Percentiles rank a stretch among this genome's conserved stretches.
phyloP scores from a whole-genome alignment of 2,329 filamentous ascomycete species.

The Phyllosticta citrichinensis region DNA sequence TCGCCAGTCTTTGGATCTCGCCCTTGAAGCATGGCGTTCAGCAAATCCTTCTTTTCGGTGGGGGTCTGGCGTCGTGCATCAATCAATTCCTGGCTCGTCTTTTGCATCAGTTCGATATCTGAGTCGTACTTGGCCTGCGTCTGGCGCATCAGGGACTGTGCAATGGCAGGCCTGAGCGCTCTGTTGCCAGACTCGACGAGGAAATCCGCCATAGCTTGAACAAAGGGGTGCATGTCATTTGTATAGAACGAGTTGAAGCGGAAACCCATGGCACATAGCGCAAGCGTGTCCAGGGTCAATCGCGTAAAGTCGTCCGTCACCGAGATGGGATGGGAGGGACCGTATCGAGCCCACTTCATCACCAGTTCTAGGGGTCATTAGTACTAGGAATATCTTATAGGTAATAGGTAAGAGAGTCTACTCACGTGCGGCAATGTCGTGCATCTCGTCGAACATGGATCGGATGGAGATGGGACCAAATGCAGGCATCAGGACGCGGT shows the following conservation, averaged over 20 bases:
- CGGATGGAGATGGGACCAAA: constrained; percentile 61
- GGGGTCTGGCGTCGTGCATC: constrained; percentile 45
- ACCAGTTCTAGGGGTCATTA: constrained; percentile 36
- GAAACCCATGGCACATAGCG: constrained; percentile 31
- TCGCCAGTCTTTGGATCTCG: constrained; percentile 53
- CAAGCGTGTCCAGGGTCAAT: constrained; percentile 28
- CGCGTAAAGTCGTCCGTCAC: constrained; percentile 31
- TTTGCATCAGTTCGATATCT: constrained; percentile 45
- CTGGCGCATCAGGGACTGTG: constrained; percentile 25
- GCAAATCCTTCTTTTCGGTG: constrained; percentile 48
- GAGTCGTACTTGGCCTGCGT: constrained; percentile 41
- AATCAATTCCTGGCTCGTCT: constrained; percentile 48
- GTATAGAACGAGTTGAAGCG: constrained; percentile 33
- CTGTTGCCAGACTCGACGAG: constrained; percentile 26
- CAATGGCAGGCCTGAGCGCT: constrained; percentile 20
- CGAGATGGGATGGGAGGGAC: constrained; percentile 22
- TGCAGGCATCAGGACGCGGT: constrained; percentile 55
- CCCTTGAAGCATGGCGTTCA: constrained; percentile 49
- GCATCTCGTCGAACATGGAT: constrained; percentile 51
- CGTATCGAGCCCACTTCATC: constrained; percentile 57
- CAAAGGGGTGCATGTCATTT: constrained; percentile 27
- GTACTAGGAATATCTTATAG: too few species aligned
- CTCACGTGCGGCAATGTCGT: constrained; percentile 48
- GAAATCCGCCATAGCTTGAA: constrained; percentile 29
- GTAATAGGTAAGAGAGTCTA: too few species aligned